Conservation (phyloP, 805 yeast species). For the Saccharomycopsis fodiens region DNA sequence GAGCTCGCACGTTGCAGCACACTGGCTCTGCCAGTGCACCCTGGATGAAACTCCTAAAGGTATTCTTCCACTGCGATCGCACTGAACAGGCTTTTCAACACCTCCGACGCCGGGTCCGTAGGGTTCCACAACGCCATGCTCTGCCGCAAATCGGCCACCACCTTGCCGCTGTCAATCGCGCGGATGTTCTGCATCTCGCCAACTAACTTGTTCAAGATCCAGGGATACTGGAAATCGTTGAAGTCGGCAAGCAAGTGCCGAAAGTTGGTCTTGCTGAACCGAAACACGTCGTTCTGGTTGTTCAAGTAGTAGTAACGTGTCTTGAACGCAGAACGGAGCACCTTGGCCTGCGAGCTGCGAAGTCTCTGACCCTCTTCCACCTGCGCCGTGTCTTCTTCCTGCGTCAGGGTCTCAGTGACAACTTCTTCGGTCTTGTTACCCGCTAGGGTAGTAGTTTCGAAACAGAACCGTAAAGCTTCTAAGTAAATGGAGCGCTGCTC, state of each 20-base stretch:
- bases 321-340: neutral
- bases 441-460: slow-evolving; percentile 15
- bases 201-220: slow-evolving; percentile 83
- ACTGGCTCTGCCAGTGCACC: no score
- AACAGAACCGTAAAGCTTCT: slow-evolving; percentile 17
- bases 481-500: slow-evolving; percentile 3
- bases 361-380: slow-evolving; percentile 17
- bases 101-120: slow-evolving; percentile 69
- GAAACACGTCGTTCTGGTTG: slow-evolving; percentile 25
- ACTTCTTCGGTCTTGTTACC: slow-evolving; percentile 4
- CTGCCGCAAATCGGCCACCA: slow-evolving; percentile 50
- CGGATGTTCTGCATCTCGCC: slow-evolving; percentile 35
- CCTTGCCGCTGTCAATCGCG: slow-evolving; percentile 25
- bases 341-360: neutral
- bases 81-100: slow-evolving; percentile 69
- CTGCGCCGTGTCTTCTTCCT: slow-evolving; percentile 14
- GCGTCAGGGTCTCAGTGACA: neutral
- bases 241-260: slow-evolving; percentile 71
- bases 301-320: slow-evolving; percentile 8
- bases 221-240: slow-evolving; percentile 61
- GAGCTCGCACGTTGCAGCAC: no score
- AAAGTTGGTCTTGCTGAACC: slow-evolving; percentile 42
- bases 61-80: slow-evolving; percentile 33
- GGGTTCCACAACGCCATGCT: slow-evolving; percentile 86
- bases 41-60: no score